Evolutionary conservation across 2,329 filamentous ascomycete species (phyloP).

Genomic region (Beauveria caledonica): DNA sequence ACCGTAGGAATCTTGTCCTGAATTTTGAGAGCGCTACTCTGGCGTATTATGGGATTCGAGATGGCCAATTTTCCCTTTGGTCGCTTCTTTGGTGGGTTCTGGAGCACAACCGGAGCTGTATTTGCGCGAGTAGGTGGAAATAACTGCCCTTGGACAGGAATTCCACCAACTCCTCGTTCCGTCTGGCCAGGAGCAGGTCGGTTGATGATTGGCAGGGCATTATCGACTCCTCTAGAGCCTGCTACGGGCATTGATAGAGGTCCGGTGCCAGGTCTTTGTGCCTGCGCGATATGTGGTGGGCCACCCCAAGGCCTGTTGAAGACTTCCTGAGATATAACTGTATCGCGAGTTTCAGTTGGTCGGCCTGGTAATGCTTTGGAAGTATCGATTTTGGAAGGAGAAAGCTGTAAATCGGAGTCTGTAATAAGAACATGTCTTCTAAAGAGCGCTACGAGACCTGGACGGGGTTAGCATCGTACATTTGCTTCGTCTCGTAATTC

Average conservation of each 20-base stretch:
- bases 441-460: slow-evolving; percentile 4
- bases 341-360: neutral
- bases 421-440: neutral
- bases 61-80: slow-evolving; percentile 36
- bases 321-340: neutral
- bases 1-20: slow-evolving; percentile 39
- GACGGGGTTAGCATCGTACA: neutral
- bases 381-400: neutral
- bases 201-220: slow-evolving; percentile 29
- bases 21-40: slow-evolving; percentile 29
- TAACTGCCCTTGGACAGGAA: slow-evolving; percentile 31
- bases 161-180: slow-evolving; percentile 28
- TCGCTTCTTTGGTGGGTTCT: slow-evolving; percentile 17
- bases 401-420: neutral
- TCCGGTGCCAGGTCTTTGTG: neutral
- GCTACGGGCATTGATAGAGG: neutral
- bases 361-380: slow-evolving; percentile 3
- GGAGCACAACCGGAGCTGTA: slow-evolving; percentile 16
- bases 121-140: slow-evolving; percentile 33
- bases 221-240: neutral
- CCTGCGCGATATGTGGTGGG: neutral
- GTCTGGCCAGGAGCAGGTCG: slow-evolving; percentile 29
- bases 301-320: neutral
- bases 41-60: slow-evolving; percentile 38
- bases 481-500: neutral